Conservation (phyloP, 768 basidiomycete genomes). For the Pulveroboletus sp. region DNA sequence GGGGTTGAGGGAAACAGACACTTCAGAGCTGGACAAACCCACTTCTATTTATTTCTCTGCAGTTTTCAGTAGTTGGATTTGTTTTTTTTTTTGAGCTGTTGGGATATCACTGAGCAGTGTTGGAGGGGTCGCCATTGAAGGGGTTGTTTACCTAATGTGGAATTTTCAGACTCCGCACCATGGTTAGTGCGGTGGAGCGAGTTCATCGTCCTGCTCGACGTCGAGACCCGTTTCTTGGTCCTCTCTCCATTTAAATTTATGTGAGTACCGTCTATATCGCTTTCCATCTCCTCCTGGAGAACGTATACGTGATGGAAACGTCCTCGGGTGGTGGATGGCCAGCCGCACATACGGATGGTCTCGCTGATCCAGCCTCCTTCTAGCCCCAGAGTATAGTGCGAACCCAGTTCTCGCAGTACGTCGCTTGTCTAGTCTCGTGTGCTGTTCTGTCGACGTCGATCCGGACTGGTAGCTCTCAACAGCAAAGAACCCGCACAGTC, state of each 20-base stretch:
- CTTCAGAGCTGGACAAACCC: not conserved
- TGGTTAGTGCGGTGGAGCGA: slow-evolving; percentile 6
- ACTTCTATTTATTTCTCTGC: not conserved
- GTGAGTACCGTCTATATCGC: slow-evolving; percentile 19
- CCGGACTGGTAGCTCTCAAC: too few species aligned
- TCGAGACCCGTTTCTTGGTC: slow-evolving; percentile 33
- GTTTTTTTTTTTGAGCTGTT: not conserved
- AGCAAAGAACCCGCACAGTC: too few species aligned
- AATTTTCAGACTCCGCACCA: slow-evolving; percentile 21
- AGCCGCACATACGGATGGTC: slow-evolving; percentile 25
- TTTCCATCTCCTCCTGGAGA: slow-evolving; percentile 5
- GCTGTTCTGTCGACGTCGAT: too few species aligned
- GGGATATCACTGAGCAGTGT: not conserved
- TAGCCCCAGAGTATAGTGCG: too few species aligned
- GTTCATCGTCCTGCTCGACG: slow-evolving; percentile 33
- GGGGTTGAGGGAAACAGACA: slow-evolving; percentile 3
- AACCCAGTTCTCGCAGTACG: too few species aligned
- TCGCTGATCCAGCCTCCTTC: slow-evolving; percentile 8
- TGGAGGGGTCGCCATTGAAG: not conserved
- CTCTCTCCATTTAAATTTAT: slow-evolving; percentile 13
- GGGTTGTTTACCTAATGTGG: slow-evolving; percentile 13
- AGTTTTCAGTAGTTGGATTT: not conserved
- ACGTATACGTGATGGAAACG: not conserved
- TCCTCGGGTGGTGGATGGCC: slow-evolving; percentile 32
- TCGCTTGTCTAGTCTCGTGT: too few species aligned